Conservation (phyloP, 2,329 filamentous ascomycete species). For the Colletotrichum orchidophilum region DNA sequence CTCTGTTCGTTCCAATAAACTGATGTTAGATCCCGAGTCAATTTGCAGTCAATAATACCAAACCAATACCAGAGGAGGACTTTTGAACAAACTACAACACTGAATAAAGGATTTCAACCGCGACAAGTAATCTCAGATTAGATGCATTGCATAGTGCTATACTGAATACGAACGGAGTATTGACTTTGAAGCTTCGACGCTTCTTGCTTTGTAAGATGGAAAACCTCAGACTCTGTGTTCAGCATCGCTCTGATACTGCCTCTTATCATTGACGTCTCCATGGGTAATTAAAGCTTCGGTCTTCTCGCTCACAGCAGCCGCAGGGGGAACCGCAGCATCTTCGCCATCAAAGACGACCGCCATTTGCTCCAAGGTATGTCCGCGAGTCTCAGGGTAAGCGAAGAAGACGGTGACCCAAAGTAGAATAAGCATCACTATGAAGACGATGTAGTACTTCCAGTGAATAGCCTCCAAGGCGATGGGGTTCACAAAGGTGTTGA, state of each 20-base stretch:
- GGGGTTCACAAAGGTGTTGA: conserved; percentile 51
- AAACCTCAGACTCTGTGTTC: not conserved
- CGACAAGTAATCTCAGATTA: not conserved
- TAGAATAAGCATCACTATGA: conserved; percentile 44
- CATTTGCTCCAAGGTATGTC: conserved; percentile 31
- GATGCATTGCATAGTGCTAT: not conserved
- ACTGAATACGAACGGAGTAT: not conserved
- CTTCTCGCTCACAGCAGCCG: conserved; percentile 18
- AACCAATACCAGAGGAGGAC: not conserved
- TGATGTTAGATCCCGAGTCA: too few species aligned
- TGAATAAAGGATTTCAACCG: not conserved
- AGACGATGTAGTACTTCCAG: conserved; percentile 58
- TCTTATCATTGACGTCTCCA: not conserved
- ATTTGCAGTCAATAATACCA: not conserved
- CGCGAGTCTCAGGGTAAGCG: conserved; percentile 26
- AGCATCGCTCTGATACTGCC: not conserved
- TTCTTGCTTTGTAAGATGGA: too few species aligned
- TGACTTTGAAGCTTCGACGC: not conserved
- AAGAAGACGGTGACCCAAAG: conserved; percentile 22
- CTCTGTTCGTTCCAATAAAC: too few species aligned
- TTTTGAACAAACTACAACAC: not conserved
- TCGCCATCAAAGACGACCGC: conserved; percentile 30
- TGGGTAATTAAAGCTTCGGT: conserved; percentile 14
- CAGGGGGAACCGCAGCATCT: conserved; percentile 9
- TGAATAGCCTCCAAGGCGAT: conserved; percentile 51